Base-by-base conservation (phyloP, 139 green algal genomes). In the Picocystis salinarum region DNA sequence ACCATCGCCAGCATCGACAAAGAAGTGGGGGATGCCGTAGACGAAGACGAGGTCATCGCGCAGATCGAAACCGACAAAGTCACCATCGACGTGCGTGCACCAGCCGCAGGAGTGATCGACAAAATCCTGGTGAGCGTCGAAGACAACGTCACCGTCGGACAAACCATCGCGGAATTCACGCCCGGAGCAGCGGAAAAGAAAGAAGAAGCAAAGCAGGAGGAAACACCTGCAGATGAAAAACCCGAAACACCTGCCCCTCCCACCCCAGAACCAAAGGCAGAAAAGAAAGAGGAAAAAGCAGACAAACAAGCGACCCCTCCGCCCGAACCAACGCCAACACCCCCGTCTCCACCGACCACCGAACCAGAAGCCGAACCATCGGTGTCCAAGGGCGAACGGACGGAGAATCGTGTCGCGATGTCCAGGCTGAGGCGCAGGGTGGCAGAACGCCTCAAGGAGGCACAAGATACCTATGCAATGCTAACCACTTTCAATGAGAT, bases 401-500 rank as follows among this genome's bases (percentile, higher is more conserved):
- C 17, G 31, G 56, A 64, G 36, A 44, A n/a, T 39, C 73, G 89
- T 2, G 85, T 96, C 26, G 79, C 85, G 63, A 96, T 97, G 84
- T 92, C 87, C 4, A 68, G 87, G 3, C 59, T 98, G 50, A 70
- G 87, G 23, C 55, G 66, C 66, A 74, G 87, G 11, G 77, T 96
- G 28, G 74, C 83, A 3, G 77, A 92, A 55, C 75, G 87, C 6
- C 67, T 96, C 12, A 98, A 98, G 68, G 78, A 69, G 10, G 74
- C 83, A 0, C 88, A 96, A 61, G 95, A 96, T 71, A 94, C 83
- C 6, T 94, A 92, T 46, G 88, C 88, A 25, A 84, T 98, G 79
- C 71, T 98, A 24, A 85, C 77, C 28, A 98, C 88, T 28, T 98
- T 95, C 72, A 98, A 98, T 53, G 88, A 98, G 63, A 69, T 98